Evolutionary conservation across 1,139 yeast species (phyloP), one percentile per base, ranked within the genome.

Genomic region (Lodderomyces beijingensis): DNA sequence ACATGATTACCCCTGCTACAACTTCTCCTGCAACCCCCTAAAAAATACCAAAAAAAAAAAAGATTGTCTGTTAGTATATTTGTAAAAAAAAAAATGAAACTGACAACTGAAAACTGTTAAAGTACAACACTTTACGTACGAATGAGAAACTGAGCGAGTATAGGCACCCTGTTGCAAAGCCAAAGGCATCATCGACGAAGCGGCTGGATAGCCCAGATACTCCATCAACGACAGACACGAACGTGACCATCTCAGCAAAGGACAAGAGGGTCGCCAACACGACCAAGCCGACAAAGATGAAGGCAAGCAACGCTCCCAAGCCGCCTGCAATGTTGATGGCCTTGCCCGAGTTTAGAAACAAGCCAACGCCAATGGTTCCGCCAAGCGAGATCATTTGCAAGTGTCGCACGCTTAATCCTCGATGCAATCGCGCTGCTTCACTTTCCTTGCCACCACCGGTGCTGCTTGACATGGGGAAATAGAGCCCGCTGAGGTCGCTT

Each of bases 221-320:
- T 5, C 94, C 93, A 32, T 87, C 88, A 16, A 85, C 82, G 16
- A 84, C 74, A 0, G 95, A 93, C 16, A 85, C 76, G 41, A 86
- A 66, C 0, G 95, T 83, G 8, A 85, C 87, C 83, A 87, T 82
- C 56, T 87, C 96, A 40, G 94, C 85, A 50, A 85, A 80, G 4
- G 89, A 77, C 16, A 79, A 60, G 70, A 85, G 74, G 1, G 93
- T 78, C 2, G 82, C 72, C 27, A 80, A 55, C 0, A 84, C 88
- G 11, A 86, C 66, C 1, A 75, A 49, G 0, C 93, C 93, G 25
- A 86, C 74, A 8, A 85, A 57, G 0, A 70, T 40, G 49, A 78
- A 86, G 2, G 95, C 94, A 3, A 87, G 49, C 7, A 85, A 53
- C 2, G 88, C 74, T 0, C 95, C 95, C 36, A 86, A 61, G 0